Percentiles rank a stretch among this genome's conserved stretches.
These are phyloP conservation scores for Psilocybe cyanescens DNA, from an alignment of 768 basidiomycete species.

Conservation along the genomic window DNA sequence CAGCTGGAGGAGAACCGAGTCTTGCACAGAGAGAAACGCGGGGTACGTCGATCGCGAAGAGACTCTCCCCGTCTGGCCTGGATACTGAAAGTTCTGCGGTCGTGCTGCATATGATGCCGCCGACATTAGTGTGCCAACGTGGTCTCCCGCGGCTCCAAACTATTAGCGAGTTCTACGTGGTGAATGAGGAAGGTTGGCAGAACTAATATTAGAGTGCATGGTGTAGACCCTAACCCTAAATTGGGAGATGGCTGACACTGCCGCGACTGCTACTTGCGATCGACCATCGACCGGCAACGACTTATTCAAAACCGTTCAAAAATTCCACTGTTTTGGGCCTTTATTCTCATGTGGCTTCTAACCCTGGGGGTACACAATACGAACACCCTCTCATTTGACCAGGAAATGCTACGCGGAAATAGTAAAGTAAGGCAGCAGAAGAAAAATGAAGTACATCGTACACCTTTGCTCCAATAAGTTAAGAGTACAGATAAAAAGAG, in stretches of 20 bases:
- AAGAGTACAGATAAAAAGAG: conserved; percentile 35
- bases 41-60: conserved; percentile 66
- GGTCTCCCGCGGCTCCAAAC: conserved; percentile 2
- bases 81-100: conserved; percentile 27
- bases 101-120: conserved; percentile 21
- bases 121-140: conserved; percentile 14
- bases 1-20: conserved; percentile 63
- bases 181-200: conserved; percentile 7
- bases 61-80: conserved; percentile 14
- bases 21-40: conserved; percentile 63
- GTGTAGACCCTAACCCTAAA: conserved; percentile 40
- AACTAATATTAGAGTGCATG: conserved; percentile 6
- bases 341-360: conserved; percentile 12
- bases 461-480: conserved; percentile 42
- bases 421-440: conserved; percentile 19
- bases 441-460: conserved; percentile 29
- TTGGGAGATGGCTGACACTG: conserved; percentile 26
- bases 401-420: conserved; percentile 14
- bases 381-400: conserved; percentile 18
- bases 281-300: not conserved
- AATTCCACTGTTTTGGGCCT: conserved; percentile 9
- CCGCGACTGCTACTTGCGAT: too few relatives aligned
- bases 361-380: conserved; percentile 18
- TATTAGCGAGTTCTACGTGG: conserved; percentile 12
- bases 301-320: conserved; percentile 3